Base-by-base conservation (phyloP, 1,139 yeast species). In the Debaryomyces sp. region DNA sequence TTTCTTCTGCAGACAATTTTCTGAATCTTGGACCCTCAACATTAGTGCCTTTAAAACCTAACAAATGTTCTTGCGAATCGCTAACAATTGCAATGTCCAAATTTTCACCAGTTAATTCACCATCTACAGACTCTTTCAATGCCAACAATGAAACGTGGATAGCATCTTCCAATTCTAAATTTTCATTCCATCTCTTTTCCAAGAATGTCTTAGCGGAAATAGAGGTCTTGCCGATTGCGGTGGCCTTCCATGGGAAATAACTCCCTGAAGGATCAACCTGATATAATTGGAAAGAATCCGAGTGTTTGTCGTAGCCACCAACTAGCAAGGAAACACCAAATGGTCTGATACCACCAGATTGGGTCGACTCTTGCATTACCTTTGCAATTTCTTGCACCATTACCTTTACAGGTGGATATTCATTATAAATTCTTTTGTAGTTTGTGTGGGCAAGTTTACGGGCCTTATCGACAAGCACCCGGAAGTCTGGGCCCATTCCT, bases 191-290 rank as follows among this genome's bases (percentile, higher is more conserved):
- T 73, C 99, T 86, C 75, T 95, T 95, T 67, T 95, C 99, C 64
- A 95, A 76, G 63, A 95, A 95, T 1, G 99, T 94, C 75, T 95
- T 94, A 33, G 99, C 99, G 7, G 96, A 88, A 39, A 85, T 84
- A 5, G 97, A 85, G 26, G 97, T 96, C 67, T 91, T 92, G 54
- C 99, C 99, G 60, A 95, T 94, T 26, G 99, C 98, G 4, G 99
- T 94, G 26, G 99, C 99, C 71, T 94, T 94, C 99, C 99, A 95
- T n/a, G 99, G 98, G 80, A 90, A 95, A 68, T 88, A 95, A 47
- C 97, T 86, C 12, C 99, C 99, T 5, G 96, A 88, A 5, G 99
- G 99, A 72, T 95, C 99, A 44, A 95, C 96, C 70, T 95, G 99
- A 68, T 94, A 95, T 54, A 95, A 78, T 63, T 89, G 90, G 69